Evolutionary conservation across 768 basidiomycete genomes (phyloP), one percentile per base, ranked within the genome.

Genomic region (Infundibulicybe gibba): DNA sequence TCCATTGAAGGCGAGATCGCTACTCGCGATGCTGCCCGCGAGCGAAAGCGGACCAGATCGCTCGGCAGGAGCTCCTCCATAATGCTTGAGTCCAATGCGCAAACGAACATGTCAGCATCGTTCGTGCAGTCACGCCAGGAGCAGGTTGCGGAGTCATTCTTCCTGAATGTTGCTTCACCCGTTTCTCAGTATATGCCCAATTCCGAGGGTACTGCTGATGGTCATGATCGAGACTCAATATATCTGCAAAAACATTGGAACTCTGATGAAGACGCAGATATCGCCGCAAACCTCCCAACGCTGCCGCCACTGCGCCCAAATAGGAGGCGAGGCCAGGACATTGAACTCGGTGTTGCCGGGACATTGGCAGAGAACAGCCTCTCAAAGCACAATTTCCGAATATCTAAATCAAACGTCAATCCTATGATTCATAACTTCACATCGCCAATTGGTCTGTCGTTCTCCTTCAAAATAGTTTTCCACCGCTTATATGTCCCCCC

Each of bases 1-100:
- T 86, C 84, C 5, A 74, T 85, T 38, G 76, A 85, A 62, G 68
- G 74, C 15, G 86, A 87, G 62, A 82, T 85, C 17, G 69, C 75
- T 3, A 64, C 68, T 3, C 71, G 66, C 19, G 80, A 84, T 41
- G 73, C 73, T 11, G 61, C 64, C 1, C 73, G 66, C 15, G 70
- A 71, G 34, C 60, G 64, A 35, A 70, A 65, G 52, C 70, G 66
- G n/a, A 57, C 54, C 15, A 63, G 64, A 15, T 63, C 63, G 12
- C 52, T 40, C 21, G 65, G 59, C 32, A 49, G 50, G 12, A 55
- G 50, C 11, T 50, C 58, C 13, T 60, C 55, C 20, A 38, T 59
- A 25, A 49, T 53, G 15, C 64, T 62, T 45, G 48, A 31, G 49
- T 37, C 21, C 21, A 51, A 39, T 43, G 50, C 54, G 46, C 57